Conservation (phyloP, 305 asterid species). For the Caryopteris hybrid region DNA sequence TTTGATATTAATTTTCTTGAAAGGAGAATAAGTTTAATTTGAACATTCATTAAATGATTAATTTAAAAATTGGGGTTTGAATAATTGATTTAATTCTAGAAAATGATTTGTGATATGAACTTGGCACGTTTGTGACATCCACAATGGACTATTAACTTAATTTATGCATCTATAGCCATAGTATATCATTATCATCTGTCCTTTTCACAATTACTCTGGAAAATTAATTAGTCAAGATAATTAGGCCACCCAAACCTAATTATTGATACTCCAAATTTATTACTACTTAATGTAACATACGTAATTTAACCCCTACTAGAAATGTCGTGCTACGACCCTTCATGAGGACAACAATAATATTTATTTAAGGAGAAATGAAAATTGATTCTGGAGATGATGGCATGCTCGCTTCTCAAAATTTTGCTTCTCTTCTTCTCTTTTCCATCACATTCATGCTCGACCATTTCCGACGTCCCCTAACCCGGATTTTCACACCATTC, state of each 20-base stretch:
- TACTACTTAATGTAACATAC: too few species aligned
- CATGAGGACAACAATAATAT: constrained; percentile 33
- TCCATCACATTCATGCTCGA: constrained; percentile 15
- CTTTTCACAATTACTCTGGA: constrained; percentile 8
- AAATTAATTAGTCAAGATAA: constrained; percentile 45
- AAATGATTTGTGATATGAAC: too few species aligned
- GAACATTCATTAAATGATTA: too few species aligned
- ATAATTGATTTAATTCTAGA: too few species aligned
- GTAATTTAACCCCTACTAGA: neutral
- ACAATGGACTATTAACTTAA: neutral
- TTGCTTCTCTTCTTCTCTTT: constrained; percentile 21
- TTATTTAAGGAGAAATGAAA: neutral
- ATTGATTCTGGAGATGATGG: constrained; percentile 10
- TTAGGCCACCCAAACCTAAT: constrained; percentile 45
- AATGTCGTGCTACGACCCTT: neutral
- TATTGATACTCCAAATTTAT: too few species aligned
- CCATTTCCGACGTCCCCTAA: constrained; percentile 12
- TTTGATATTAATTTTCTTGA: too few species aligned
- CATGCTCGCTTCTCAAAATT: too few species aligned
- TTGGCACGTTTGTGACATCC: neutral
- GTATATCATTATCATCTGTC: neutral
- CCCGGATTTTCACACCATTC: constrained; percentile 12
- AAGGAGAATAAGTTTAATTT: too few species aligned
- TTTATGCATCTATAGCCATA: neutral
- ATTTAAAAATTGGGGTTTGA: too few species aligned